phyloP scores from a whole-genome alignment of 2,329 filamentous ascomycete species.

The Neurospora sp. region DNA sequence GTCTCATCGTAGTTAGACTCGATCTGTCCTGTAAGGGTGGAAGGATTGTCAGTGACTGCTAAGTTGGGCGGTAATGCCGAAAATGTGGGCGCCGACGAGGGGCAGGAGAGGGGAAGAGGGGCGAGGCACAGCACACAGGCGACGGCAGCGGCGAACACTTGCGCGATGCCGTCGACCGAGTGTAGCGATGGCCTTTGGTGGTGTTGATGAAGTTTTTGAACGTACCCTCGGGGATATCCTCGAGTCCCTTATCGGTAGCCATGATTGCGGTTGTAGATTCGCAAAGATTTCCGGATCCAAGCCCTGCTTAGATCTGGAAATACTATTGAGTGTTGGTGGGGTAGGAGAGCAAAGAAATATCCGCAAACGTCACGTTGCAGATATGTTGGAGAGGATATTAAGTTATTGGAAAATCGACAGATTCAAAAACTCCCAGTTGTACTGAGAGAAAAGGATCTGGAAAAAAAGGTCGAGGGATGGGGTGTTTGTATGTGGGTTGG shows the following conservation, averaged over 20 bases:
- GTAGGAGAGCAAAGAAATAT: constrained; percentile 24
- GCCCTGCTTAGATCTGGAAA: constrained; percentile 65
- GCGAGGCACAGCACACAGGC: constrained; percentile 1
- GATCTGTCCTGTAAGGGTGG: constrained; percentile 67
- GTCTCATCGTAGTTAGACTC: constrained; percentile 99
- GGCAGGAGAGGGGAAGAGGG: constrained; percentile 2
- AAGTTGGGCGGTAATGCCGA: neutral
- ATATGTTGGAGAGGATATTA: constrained; percentile 12
- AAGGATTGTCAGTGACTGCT: constrained; percentile 11
- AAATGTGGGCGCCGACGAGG: neutral
- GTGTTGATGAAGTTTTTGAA: constrained; percentile 19
- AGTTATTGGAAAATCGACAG: constrained; percentile 33
- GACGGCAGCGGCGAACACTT: neutral
- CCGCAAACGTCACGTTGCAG: constrained; percentile 25
- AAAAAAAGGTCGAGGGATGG: constrained; percentile 27
- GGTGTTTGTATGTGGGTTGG: constrained; percentile 7
- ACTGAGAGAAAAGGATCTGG: constrained; percentile 27
- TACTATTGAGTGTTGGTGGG: constrained; percentile 27
- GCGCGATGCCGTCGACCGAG: constrained; percentile 3
- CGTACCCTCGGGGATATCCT: constrained; percentile 93
- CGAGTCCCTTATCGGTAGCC: constrained; percentile 96
- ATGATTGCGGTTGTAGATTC: constrained; percentile 69
- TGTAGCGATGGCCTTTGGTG: constrained; percentile 1
- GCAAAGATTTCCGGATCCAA: constrained; percentile 60
- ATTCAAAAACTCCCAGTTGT: constrained; percentile 37